Evolutionary conservation across 768 basidiomycete genomes (phyloP), one percentile per base, ranked within the genome.

Genomic region (Calocybe gangraenosa): DNA sequence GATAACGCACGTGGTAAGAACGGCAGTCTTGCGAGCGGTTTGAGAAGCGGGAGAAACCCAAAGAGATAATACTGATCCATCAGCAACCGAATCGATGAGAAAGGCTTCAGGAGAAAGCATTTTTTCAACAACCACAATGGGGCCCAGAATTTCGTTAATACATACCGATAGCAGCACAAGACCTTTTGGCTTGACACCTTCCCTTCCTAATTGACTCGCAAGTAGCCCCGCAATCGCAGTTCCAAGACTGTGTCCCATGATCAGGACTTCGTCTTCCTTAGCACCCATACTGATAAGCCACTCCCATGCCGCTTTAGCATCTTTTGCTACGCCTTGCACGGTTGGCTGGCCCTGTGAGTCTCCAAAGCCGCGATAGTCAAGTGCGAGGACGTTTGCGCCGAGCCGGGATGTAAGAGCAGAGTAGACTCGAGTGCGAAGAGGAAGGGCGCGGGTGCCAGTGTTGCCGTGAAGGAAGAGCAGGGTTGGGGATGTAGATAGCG

Each of bases 361-460:
- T 3, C 68, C 88, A 52, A 82, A 91, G 1, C 87, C 87, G 39
- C 87, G 71, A 58, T 91, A 91, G 61, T 91, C 88, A 17, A 82
- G 68, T 0, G 75, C 76, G 18, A 90, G 61, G 18, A 88, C 72
- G 57, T 87, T 87, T 13, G 71, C 73, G 23, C 64, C 62, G 21
- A 82, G 61, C 0, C 76, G 71, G 5, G 74, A 69, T 0, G 82
- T 73, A 47, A 78, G 69, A 0, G 65, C 62, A 0, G 63, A 65
- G 57, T 82, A 83, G 6, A 77, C 57, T 1, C 66, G 64, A 1
- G 82, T 73, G 19, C 87, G 78, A 35, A 71, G 65, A 1, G 64
- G 58, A 1, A 70, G 63, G 0, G 81, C 80, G 7, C 87, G 72
- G 1, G 80, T 82, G 1, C 71, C 85, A 0, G 81, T 84, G 51